Base-by-base conservation (phyloP, 805 yeast genomes). In the Lachancea sp. region DNA sequence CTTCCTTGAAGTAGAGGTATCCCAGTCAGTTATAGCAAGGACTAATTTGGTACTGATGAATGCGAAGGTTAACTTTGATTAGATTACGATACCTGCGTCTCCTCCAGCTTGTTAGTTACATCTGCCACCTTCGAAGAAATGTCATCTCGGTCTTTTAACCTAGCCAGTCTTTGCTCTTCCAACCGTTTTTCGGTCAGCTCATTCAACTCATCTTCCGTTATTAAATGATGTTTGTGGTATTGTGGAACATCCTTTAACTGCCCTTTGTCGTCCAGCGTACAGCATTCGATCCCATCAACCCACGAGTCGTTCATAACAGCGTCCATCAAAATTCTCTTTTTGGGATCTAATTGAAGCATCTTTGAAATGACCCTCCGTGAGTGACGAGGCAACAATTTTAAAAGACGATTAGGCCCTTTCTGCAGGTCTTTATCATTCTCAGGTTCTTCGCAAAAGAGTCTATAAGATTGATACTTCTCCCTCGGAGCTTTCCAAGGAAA, bases 401-500 rank as follows among this genome's bases (percentile, higher is more conserved):
- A 65, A 37, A 89, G 60, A 40, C 92, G 67, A 54, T 80, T 75
- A 1, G 94, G 89, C 1, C 96, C 96, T 38, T 62, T 68, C 18
- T 69, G 66, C 30, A 66, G 65, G 23, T 74, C 73, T 40, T 62
- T 64, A 32, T 60, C 64, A 34, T 54, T 51, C 30, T 64, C 70
- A 1, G 70, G 69, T 22, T 58, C 57, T 29, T 65, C 63, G n/a
- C 72, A 64, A 56, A 82, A 90, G 45, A 85, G 71, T 42, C 77
- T 72, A 67, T 73, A 90, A 4, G 92, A 79, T 40, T 78, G 78
- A 59, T 89, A 96, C 5, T 77, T 67, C 19, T 67, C 63, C 49
- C 81, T 79, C n/a, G 97, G 96, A 2, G 89, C 75, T 59, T 87
- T 87, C 98, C 98, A 90, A 1, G 98, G 97, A 64, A 90, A 90